A percentile compares a stretch with the other conserved stretches of the same genome.
Evolutionary conservation across 1,284 basidiomycete species (phyloP).

Genomic region (Peniophora sp.): DNA sequence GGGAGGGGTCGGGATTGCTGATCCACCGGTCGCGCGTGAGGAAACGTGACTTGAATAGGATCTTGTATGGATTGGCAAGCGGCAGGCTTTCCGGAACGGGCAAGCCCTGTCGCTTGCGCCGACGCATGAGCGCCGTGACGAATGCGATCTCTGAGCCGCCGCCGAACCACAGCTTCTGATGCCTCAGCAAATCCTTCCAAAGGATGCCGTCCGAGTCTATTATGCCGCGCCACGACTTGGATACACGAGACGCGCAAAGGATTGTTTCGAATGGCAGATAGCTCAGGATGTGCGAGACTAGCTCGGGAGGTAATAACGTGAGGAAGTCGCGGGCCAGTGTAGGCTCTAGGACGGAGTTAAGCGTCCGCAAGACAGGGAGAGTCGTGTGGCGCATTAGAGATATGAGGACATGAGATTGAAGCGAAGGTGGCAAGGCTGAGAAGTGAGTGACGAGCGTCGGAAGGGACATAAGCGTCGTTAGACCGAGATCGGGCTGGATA

Average conservation of each 20-base stretch:
- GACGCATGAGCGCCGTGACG: slow-evolving; percentile 50
- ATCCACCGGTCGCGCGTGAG: slow-evolving; percentile 75
- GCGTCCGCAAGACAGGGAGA: slow-evolving; percentile 71
- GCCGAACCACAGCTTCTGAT: slow-evolving; percentile 79
- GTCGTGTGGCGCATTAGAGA: slow-evolving; percentile 80
- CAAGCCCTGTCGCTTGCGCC: slow-evolving; percentile 39
- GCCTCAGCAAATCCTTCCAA: slow-evolving; percentile 76
- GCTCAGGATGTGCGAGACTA: slow-evolving; percentile 74
- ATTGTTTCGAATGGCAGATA: slow-evolving; percentile 72
- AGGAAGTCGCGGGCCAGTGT: slow-evolving; percentile 84
- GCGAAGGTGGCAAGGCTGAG: slow-evolving; percentile 54
- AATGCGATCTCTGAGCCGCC: slow-evolving; percentile 69
- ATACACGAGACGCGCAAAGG: slow-evolving; percentile 74
- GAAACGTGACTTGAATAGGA: slow-evolving; percentile 79
- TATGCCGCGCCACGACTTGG: slow-evolving; percentile 72
- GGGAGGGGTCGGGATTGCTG: slow-evolving; percentile 62
- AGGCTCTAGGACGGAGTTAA: slow-evolving; percentile 78
- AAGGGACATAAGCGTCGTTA: slow-evolving; percentile 73
- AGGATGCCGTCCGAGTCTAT: slow-evolving; percentile 81
- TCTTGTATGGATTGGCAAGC: slow-evolving; percentile 77
- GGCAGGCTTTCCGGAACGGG: slow-evolving; percentile 41
- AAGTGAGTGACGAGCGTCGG: slow-evolving; percentile 74
- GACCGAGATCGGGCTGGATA: slow-evolving; percentile 67
- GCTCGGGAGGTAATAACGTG: slow-evolving; percentile 76
- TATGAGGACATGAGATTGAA: slow-evolving; percentile 82